These are phyloP conservation scores for Phylloporus scabripes DNA, from an alignment of 768 basidiomycete species.

Conservation along the genomic window DNA sequence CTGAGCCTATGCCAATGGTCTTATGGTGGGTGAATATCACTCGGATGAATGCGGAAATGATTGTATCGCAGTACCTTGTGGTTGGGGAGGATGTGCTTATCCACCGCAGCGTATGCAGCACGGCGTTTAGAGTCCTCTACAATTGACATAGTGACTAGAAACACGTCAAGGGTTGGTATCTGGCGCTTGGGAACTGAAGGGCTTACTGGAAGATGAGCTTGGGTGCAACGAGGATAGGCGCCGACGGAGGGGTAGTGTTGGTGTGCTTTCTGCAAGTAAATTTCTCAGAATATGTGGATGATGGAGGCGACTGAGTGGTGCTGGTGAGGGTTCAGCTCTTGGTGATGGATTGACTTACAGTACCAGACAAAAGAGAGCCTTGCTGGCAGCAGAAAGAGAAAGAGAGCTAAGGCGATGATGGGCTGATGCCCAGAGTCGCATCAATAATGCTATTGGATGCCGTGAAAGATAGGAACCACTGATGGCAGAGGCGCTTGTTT, in stretches of 20 bases:
- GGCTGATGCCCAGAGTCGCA: conserved; percentile 7
- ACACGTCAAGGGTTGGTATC: background rate
- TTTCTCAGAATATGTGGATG: background rate
- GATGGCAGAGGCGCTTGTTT: background rate
- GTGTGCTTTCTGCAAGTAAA: conserved; percentile 8
- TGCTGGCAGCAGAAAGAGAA: conserved; percentile 2
- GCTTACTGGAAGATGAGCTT: conserved; percentile 8
- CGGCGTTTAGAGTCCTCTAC: conserved; percentile 84
- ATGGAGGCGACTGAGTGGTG: background rate
- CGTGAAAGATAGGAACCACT: background rate
- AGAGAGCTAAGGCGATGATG: background rate
- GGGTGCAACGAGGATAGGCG: conserved; percentile 6
- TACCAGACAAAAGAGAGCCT: conserved; percentile 3
- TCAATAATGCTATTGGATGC: background rate
- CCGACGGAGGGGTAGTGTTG: conserved; percentile 2
- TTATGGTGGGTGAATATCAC: background rate
- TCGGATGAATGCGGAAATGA: background rate
- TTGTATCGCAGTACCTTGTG: conserved; percentile 58
- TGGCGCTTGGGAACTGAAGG: background rate
- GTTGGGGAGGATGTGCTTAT: conserved; percentile 75
- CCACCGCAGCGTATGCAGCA: conserved; percentile 93
- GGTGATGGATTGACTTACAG: conserved; percentile 12
- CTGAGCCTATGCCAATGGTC: conserved; percentile 70
- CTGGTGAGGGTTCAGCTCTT: background rate
- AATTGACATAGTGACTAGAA: conserved; percentile 28